phyloP scores from a whole-genome alignment of 331 rosid species.

The Malus hybrid region DNA sequence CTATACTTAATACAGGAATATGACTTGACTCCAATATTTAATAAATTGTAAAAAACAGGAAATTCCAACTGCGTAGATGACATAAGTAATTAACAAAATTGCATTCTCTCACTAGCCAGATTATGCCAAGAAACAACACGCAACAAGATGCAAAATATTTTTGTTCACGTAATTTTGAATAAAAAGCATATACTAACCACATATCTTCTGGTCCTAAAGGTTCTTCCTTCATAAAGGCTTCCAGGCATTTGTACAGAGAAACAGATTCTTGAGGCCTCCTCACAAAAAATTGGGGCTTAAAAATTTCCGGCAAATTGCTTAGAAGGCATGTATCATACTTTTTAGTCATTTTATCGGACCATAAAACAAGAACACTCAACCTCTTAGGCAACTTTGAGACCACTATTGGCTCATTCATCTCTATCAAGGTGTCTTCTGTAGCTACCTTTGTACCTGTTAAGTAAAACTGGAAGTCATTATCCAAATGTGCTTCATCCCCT shows the following conservation, averaged over 20 bases:
- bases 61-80: neutral
- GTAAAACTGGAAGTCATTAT: conserved; percentile 47
- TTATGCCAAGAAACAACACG: neutral
- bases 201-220: conserved; percentile 84
- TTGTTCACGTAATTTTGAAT: neutral
- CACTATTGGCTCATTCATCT: conserved; percentile 30
- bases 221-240: conserved; percentile 82
- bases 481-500: conserved; percentile 30
- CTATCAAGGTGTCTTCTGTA: conserved; percentile 20
- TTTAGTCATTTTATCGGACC: conserved; percentile 56
- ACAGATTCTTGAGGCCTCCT: conserved; percentile 54
- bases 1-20: conserved; percentile 7
- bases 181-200: conserved; percentile 57
- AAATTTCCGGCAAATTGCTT: conserved; percentile 56
- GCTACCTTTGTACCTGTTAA: conserved; percentile 6
- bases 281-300: conserved; percentile 20
- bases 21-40: neutral
- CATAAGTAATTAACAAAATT: neutral
- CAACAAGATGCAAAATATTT: conserved; percentile 1
- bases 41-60: neutral
- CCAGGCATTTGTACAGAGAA: conserved; percentile 72
- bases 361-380: conserved; percentile 42
- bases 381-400: conserved; percentile 8
- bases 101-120: neutral
- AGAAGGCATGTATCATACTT: conserved; percentile 40